A percentile compares a stretch with the other conserved stretches of the same genome.
Conservation (phyloP, 768 basidiomycete species). For the Phaffia australis region DNA sequence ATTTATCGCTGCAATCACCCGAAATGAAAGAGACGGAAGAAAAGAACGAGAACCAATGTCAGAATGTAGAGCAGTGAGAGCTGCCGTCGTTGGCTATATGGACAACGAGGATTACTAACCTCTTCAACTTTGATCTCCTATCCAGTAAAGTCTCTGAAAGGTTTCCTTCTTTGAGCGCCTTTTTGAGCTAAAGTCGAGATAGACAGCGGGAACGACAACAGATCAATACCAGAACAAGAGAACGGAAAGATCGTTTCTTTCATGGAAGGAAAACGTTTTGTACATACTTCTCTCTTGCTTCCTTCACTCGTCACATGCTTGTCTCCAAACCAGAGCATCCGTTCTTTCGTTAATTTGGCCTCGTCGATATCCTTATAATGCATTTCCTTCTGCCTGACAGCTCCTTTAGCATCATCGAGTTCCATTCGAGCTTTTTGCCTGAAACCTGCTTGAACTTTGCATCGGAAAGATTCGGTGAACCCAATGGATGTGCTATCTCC, state of each 20-base stretch:
- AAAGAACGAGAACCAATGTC: background rate
- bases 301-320: slow-evolving; percentile 55
- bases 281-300: slow-evolving; percentile 61
- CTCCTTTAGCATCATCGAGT: slow-evolving; percentile 15
- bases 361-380: slow-evolving; percentile 55
- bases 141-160: slow-evolving; percentile 69
- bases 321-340: slow-evolving; percentile 78
- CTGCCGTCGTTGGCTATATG: background rate
- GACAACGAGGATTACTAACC: slow-evolving; percentile 41
- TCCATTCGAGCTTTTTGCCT: slow-evolving; percentile 71
- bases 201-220: slow-evolving; percentile 19
- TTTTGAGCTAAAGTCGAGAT: slow-evolving; percentile 51
- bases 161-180: slow-evolving; percentile 66
- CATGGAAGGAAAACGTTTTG: slow-evolving; percentile 9
- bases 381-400: slow-evolving; percentile 47
- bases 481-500: slow-evolving; percentile 79
- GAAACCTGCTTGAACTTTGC: slow-evolving; percentile 81
- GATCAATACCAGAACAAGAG: background rate
- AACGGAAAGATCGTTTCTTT: background rate
- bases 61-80: background rate
- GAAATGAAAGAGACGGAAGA: background rate
- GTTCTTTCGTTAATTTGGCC: slow-evolving; percentile 54
- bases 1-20: slow-evolving; percentile 19
- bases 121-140: slow-evolving; percentile 70
- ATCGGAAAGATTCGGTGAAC: slow-evolving; percentile 74